phyloP scores from a whole-genome alignment of 176 grass and related monocot genomes.

The Bothriochloa decipiens region DNA sequence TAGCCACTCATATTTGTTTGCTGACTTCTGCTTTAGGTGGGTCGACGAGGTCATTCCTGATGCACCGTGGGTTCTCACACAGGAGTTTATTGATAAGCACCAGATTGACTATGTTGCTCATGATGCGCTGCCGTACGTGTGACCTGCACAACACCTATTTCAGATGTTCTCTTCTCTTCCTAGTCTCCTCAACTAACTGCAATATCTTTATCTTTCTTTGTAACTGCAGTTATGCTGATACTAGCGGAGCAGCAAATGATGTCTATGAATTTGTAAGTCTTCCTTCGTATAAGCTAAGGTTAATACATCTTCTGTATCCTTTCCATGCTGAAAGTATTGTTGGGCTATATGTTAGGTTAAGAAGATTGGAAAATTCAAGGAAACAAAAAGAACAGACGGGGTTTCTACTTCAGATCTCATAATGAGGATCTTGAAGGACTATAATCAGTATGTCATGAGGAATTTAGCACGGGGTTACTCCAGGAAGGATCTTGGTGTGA shows the following conservation, averaged over 20 bases:
- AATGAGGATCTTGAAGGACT: conserved; percentile 99
- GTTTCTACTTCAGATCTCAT: conserved; percentile 98
- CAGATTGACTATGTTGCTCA: conserved; percentile 87
- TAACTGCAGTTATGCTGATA: conserved; percentile 80
- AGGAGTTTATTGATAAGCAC: conserved; percentile 90
- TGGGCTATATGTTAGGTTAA: conserved; percentile 62
- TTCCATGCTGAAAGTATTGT: conserved; percentile 15
- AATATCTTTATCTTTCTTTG: neutral
- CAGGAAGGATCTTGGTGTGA: conserved; percentile 93
- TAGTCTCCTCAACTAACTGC: neutral
- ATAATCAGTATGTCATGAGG: conserved; percentile 97
- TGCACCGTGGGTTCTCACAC: conserved; percentile 93
- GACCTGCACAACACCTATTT: neutral
- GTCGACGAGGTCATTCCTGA: conserved; percentile 98
- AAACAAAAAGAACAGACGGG: conserved; percentile 88
- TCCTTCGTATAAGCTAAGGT: neutral
- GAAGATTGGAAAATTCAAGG: conserved; percentile 95
- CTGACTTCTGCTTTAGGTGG: conserved; percentile 56
- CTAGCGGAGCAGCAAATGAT: conserved; percentile 85
- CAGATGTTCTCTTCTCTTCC: neutral
- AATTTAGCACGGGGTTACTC: conserved; percentile 95
- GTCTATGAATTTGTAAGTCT: conserved; percentile 94
- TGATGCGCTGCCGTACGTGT: conserved; percentile 82
- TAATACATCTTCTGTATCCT: neutral
- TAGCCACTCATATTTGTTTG: neutral